Percentiles rank a stretch among this genome's conserved stretches.
phyloP scores from a whole-genome alignment of 176 grass and related monocot species.

The Phoenix dactylifera region DNA sequence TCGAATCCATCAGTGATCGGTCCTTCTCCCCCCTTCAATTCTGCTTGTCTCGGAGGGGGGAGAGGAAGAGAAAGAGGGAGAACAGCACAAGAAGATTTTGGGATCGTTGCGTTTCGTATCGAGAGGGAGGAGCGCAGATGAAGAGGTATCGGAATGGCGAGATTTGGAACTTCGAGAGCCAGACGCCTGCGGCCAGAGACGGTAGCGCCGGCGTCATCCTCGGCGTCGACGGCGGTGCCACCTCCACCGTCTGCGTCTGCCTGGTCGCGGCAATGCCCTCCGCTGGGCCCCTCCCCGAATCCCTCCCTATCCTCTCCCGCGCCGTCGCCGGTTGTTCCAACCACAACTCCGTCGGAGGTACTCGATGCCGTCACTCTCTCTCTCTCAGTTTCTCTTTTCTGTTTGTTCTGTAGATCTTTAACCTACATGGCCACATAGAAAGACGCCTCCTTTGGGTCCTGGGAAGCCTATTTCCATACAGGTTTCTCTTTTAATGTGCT shows the following conservation, averaged over 20 bases:
- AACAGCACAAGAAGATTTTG: no score
- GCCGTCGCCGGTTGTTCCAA: conserved; percentile 82
- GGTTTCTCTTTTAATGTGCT: background rate
- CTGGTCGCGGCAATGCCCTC: conserved; percentile 49
- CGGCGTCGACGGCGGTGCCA: conserved; percentile 87
- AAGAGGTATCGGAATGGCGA: conserved; percentile 53
- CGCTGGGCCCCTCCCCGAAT: conserved; percentile 25
- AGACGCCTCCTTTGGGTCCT: background rate
- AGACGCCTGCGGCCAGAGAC: conserved; percentile 1
- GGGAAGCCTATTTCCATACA: background rate
- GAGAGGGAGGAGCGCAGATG: conserved; percentile 25
- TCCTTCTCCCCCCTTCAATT: no score
- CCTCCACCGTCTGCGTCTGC: conserved; percentile 95
- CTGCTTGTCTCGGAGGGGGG: no score
- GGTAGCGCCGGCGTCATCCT: conserved; percentile 56
- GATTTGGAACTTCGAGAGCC: conserved; percentile 34
- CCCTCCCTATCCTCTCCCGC: conserved; percentile 62
- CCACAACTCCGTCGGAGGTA: conserved; percentile 95
- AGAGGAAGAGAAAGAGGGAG: no score
- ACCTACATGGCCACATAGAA: background rate
- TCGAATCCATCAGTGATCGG: no score
- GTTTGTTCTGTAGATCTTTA: conserved; percentile 1
- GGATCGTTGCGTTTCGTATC: no score
- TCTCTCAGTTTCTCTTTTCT: background rate
- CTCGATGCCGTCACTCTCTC: background rate